Evolutionary conservation across 2,329 filamentous ascomycete species (phyloP).

Genomic region (Aureobasidium sp.): DNA sequence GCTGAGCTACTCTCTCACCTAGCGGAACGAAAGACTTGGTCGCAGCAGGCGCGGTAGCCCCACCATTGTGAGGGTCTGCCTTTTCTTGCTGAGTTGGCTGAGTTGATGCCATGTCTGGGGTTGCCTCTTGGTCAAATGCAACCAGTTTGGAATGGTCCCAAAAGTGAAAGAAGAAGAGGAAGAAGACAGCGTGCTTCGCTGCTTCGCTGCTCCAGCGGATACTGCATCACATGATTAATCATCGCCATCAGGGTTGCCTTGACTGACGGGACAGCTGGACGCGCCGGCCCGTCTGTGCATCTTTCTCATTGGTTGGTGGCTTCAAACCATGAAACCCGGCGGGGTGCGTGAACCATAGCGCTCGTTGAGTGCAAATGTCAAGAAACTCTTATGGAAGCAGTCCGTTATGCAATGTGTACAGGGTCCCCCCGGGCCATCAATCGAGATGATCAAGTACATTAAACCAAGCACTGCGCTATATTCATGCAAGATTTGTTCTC

Average conservation of each 20-base stretch:
- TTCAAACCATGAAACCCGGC: too few species aligned
- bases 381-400: too few species aligned
- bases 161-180: not conserved
- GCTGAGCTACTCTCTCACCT: constrained; percentile 4
- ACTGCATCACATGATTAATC: constrained; percentile 4
- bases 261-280: not conserved
- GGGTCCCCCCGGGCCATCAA: too few species aligned
- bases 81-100: constrained; percentile 14
- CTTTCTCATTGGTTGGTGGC: not conserved
- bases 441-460: not conserved
- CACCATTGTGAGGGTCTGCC: constrained; percentile 4
- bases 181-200: not conserved
- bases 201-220: not conserved
- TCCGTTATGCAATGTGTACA: too few species aligned
- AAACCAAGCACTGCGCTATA: not conserved
- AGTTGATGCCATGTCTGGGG: constrained; percentile 1
- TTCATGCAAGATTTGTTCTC: not conserved
- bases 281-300: not conserved
- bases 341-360: too few species aligned
- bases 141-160: not conserved
- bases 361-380: too few species aligned
- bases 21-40: constrained; percentile 18
- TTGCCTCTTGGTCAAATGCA: not conserved
- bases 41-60: not conserved
- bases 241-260: not conserved